phyloP scores from a whole-genome alignment of 331 rosid genomes.

The Saraca asoca region DNA sequence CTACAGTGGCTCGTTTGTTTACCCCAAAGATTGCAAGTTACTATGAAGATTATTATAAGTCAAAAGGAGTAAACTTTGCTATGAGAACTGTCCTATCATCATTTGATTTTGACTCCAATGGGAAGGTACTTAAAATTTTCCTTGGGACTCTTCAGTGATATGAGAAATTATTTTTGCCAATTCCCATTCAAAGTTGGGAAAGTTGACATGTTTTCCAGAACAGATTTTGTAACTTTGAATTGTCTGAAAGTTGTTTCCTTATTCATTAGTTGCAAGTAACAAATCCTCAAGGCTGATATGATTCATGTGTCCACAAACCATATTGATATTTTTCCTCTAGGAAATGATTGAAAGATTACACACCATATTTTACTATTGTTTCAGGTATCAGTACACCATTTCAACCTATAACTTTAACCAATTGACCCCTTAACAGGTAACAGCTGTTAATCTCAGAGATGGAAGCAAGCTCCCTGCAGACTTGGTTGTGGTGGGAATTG shows the following conservation, averaged over 20 bases:
- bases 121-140: conserved; percentile 58
- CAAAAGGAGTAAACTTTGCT: conserved; percentile 78
- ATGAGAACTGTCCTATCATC: conserved; percentile 91
- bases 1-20: conserved; percentile 94
- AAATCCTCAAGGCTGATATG: too few species aligned
- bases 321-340: too few species aligned
- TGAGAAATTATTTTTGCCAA: too few species aligned
- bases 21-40: conserved; percentile 83
- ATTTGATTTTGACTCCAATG: conserved; percentile 70
- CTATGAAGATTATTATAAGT: conserved; percentile 83
- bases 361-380: too few species aligned
- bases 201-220: background rate
- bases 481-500: conserved; percentile 98
- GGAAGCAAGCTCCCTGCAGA: conserved; percentile 65
- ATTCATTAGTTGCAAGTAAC: too few species aligned
- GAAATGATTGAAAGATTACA: too few species aligned
- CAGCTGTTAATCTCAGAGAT: conserved; percentile 82
- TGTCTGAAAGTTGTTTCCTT: too few species aligned
- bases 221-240: too few species aligned
- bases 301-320: too few species aligned
- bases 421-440: conserved; percentile 57
- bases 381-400: too few species aligned
- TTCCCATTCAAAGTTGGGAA: too few species aligned
- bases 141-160: too few species aligned
- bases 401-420: conserved; percentile 12